Evolutionary conservation across 768 basidiomycete species (phyloP).

Genomic region (Lenzites betulinus): DNA sequence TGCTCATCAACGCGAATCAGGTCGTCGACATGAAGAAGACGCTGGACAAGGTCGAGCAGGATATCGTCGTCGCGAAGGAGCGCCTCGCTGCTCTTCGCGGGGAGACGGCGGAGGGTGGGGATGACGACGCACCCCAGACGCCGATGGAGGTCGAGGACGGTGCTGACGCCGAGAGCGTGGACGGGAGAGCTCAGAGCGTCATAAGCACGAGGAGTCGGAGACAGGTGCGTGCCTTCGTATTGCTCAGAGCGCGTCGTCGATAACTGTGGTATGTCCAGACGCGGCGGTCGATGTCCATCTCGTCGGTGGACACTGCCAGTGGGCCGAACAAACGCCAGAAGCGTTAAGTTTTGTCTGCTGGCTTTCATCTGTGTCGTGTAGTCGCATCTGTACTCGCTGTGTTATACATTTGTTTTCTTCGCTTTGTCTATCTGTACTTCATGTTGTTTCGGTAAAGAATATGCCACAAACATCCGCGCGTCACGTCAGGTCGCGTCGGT

Average conservation of each 20-base stretch:
- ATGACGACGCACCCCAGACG: constrained; percentile 43
- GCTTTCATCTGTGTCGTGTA: neutral
- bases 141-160: constrained; percentile 56
- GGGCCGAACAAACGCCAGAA: constrained; percentile 22
- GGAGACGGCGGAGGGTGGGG: constrained; percentile 35
- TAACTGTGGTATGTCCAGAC: constrained; percentile 35
- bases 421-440: too few relatives aligned
- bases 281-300: constrained; percentile 71
- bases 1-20: constrained; percentile 70
- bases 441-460: too few relatives aligned
- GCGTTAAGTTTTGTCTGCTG: neutral
- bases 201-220: constrained; percentile 54
- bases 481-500: neutral
- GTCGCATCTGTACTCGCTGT: neutral
- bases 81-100: constrained; percentile 41
- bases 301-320: constrained; percentile 70
- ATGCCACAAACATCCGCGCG: neutral
- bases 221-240: constrained; percentile 47
- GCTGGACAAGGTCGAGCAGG: constrained; percentile 85
- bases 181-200: constrained; percentile 67
- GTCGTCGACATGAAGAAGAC: constrained; percentile 89
- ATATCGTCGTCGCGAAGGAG: constrained; percentile 70
- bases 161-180: constrained; percentile 37
- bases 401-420: neutral
- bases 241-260: neutral